phyloP scores from a whole-genome alignment of 306 rosid species.

The Coriaria nepalensis region DNA sequence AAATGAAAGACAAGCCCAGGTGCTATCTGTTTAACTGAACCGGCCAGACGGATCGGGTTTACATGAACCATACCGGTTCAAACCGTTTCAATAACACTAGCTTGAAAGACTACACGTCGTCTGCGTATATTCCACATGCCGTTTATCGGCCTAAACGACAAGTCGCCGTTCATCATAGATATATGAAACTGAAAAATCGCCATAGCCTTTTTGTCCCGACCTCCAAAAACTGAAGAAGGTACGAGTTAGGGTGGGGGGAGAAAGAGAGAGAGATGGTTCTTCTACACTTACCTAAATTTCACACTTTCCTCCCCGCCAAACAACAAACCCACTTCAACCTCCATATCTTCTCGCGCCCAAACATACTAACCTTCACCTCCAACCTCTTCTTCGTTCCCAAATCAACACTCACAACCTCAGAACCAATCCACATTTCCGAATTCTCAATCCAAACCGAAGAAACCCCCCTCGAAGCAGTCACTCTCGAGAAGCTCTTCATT shows the following conservation, averaged over 20 bases:
- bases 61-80: too few relatives aligned
- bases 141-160: too few relatives aligned
- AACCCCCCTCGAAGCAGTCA: conserved; percentile 11
- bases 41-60: too few relatives aligned
- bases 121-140: too few relatives aligned
- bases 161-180: too few relatives aligned
- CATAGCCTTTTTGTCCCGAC: not conserved
- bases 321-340: conserved; percentile 16
- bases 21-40: too few relatives aligned
- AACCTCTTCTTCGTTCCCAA: conserved; percentile 18
- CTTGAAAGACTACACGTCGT: too few relatives aligned
- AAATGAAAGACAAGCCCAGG: too few relatives aligned
- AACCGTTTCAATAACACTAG: too few relatives aligned
- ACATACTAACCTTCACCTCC: conserved; percentile 7
- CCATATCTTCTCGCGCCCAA: conserved; percentile 14
- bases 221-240: conserved; percentile 5
- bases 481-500: conserved; percentile 59
- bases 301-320: conserved; percentile 15
- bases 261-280: conserved; percentile 30
- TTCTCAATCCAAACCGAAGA: conserved; percentile 5
- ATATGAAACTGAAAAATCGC: too few relatives aligned
- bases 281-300: conserved; percentile 33
- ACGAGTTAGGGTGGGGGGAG: too few relatives aligned
- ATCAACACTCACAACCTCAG: conserved; percentile 41
- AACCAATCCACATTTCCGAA: conserved; percentile 25